Evolutionary conservation across 306 rosid genomes (phyloP).

Genomic region (Fragaria ananassa): DNA sequence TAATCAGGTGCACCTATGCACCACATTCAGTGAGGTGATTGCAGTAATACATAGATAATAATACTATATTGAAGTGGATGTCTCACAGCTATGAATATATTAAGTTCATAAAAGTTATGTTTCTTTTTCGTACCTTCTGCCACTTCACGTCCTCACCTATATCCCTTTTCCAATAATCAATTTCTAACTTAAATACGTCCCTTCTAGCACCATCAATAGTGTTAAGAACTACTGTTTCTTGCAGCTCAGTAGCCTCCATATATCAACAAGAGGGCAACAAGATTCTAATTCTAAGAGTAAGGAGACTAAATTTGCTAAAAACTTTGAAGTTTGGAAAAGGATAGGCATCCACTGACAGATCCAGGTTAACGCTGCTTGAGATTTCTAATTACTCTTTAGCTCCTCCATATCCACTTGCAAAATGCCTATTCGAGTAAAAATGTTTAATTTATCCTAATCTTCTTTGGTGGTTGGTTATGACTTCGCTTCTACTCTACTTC

Average conservation of each 20-base stretch:
- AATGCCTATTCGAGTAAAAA: background rate
- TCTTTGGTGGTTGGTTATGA: background rate
- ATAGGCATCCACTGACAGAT: background rate
- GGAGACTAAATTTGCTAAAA: background rate
- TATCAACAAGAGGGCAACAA: background rate
- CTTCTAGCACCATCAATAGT: background rate
- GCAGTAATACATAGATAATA: constrained; percentile 9
- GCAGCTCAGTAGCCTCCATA: background rate
- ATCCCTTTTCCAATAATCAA: background rate
- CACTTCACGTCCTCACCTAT: background rate
- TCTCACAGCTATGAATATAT: background rate
- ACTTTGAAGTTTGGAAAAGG: background rate
- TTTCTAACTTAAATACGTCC: background rate
- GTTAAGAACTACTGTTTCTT: background rate
- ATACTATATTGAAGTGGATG: constrained; percentile 10
- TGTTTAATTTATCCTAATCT: background rate
- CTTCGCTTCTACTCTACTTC: background rate
- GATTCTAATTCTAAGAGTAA: background rate
- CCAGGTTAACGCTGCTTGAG: background rate
- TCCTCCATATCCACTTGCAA: background rate
- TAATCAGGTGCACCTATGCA: constrained; percentile 13
- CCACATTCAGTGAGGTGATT: constrained; percentile 22
- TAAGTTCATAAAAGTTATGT: background rate
- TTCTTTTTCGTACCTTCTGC: background rate
- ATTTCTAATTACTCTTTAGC: background rate